A percentile compares a stretch with the other conserved stretches of the same genome.
phyloP scores from a whole-genome alignment of 345 rosid genomes.

The Salix exigua region DNA sequence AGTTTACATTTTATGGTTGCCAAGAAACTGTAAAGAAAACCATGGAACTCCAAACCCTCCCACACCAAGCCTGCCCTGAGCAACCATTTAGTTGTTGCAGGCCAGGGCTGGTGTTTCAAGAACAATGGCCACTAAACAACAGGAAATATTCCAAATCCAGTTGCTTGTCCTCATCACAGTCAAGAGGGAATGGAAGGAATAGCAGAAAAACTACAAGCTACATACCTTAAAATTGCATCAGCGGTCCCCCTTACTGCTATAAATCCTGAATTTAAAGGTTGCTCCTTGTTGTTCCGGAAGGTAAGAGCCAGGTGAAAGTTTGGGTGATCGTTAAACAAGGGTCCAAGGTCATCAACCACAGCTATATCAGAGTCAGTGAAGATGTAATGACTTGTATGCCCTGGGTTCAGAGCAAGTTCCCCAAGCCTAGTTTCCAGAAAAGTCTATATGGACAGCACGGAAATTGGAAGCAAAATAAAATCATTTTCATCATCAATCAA shows the following conservation, averaged over 20 bases:
- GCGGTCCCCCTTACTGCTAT: slow-evolving; percentile 87
- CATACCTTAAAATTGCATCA: slow-evolving; percentile 69
- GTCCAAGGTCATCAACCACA: slow-evolving; percentile 63
- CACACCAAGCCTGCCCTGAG: background rate
- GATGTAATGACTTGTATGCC: slow-evolving; percentile 53
- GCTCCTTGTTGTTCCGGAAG: slow-evolving; percentile 89
- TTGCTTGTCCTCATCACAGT: background rate
- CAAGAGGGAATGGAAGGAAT: background rate
- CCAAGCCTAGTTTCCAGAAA: slow-evolving; percentile 62
- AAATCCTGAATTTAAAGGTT: slow-evolving; percentile 92
- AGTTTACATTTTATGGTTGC: background rate
- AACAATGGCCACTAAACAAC: background rate
- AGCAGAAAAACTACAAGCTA: background rate
- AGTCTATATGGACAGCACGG: slow-evolving; percentile 38
- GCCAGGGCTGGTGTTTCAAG: background rate
- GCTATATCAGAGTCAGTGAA: slow-evolving; percentile 89
- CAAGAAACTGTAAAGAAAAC: background rate
- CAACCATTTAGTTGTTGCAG: background rate
- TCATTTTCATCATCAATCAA: background rate
- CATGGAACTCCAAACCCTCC: background rate
- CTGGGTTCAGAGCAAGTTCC: slow-evolving; percentile 37
- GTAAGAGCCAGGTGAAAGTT: slow-evolving; percentile 80
- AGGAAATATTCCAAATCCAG: background rate
- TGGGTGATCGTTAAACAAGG: slow-evolving; percentile 50
- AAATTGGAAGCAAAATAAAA: background rate